Evolutionary conservation across 2,329 filamentous ascomycete genomes (phyloP), one percentile per base, ranked within the genome.

Genomic region (Elsinoe necatrix): DNA sequence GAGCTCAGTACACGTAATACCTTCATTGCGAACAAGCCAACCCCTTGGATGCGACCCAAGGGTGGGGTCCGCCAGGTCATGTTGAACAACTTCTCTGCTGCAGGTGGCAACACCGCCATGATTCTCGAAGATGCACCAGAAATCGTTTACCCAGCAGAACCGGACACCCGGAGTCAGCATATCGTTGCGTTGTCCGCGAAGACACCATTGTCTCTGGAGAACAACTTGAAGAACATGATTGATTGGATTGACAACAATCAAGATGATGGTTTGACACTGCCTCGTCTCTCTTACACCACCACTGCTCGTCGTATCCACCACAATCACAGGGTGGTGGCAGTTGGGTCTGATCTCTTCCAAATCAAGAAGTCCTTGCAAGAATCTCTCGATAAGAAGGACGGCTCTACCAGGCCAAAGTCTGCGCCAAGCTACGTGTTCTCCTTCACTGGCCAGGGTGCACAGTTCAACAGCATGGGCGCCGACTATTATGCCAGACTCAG

Each of bases 71-170:
- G 52, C 7, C 52, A 45, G 18, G 37, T 55, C 35, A 42, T 55
- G 35, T 20, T 55, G 11, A 55, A 55, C 52, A 55, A 55, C 27
- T 55, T 55, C 23, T 42, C 35, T 7, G 52, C 52, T n/a, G 83
- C 85, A 55, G 85, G 85, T 61, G 85, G 85, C 31, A 89, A 89
- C 69, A 86, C 84, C 1, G 80, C 82, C 14, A 67, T 87, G 21
- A 68, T 88, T 5, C 64, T 88, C 1, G 81, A 87, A 64, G 84
- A 87, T 60, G 80, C 74, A 0, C 81, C 81, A 2, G 23, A 34
- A 4, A 67, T 68, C 57, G 63, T 63, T 57, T 37, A 21, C 25
- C 65, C 63, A 11, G 63, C 62, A 9, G 63, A 61, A 9, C 57
- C 61, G 2, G 82, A 86, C 60, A 72, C 79, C 6, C 77, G 84